phyloP scores from a whole-genome alignment of 495 filamentous ascomycete genomes.

The Cladorrhinum samala region DNA sequence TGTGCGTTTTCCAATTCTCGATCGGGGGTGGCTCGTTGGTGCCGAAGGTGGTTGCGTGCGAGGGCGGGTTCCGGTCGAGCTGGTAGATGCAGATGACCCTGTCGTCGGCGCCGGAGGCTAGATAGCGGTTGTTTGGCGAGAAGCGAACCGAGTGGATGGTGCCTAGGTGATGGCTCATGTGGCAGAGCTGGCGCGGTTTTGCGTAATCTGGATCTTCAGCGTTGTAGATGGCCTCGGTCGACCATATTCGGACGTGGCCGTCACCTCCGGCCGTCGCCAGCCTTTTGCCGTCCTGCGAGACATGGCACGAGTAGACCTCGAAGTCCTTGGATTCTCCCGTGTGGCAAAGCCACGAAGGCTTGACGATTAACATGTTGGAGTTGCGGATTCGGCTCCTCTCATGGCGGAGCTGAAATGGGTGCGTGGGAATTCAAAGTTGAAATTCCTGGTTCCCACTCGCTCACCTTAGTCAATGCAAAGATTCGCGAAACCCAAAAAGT shows the following conservation, averaged over 20 bases:
- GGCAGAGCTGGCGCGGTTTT: conserved; percentile 89
- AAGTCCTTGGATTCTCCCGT: conserved; percentile 94
- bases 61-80: conserved; percentile 73
- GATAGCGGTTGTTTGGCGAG: conserved; percentile 83
- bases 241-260: conserved; percentile 96
- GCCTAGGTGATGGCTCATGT: conserved; percentile 95
- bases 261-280: conserved; percentile 94
- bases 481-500: background rate
- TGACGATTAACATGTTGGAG: conserved; percentile 72
- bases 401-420: conserved; percentile 25
- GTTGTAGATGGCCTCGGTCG: conserved; percentile 84
- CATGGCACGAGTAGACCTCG: conserved; percentile 95
- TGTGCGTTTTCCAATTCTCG: conserved; percentile 94
- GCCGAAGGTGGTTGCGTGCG: conserved; percentile 68
- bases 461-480: too few species aligned
- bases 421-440: too few species aligned
- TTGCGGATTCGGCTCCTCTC: conserved; percentile 17
- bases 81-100: conserved; percentile 97
- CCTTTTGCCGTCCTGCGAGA: conserved; percentile 86
- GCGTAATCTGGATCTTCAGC: conserved; percentile 59
- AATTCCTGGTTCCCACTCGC: too few species aligned
- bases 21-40: conserved; percentile 87
- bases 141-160: conserved; percentile 97
- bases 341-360: conserved; percentile 89
- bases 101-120: conserved; percentile 95